Evolutionary conservation across 2,329 filamentous ascomycete species (phyloP).

Genomic region (Fusarium sp.): DNA sequence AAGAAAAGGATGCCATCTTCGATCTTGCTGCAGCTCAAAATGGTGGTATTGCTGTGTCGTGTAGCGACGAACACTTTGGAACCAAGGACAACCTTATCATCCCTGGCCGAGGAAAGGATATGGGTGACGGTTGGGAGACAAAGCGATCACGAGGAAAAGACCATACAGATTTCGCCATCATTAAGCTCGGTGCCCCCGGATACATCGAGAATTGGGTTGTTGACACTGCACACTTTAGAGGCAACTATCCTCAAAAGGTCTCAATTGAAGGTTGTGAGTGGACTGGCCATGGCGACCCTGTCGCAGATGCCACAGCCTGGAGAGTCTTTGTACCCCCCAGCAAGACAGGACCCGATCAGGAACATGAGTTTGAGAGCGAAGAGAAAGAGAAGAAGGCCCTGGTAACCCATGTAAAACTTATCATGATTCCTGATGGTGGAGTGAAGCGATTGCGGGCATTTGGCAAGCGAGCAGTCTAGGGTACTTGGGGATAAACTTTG

Average conservation of each 20-base stretch:
- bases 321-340: conserved; percentile 70
- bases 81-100: conserved; percentile 83
- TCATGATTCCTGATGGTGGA: conserved; percentile 92
- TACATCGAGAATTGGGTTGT: conserved; percentile 73
- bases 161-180: conserved; percentile 84
- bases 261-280: conserved; percentile 71
- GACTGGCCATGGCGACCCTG: conserved; percentile 63
- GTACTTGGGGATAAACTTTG: background rate
- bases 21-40: conserved; percentile 83
- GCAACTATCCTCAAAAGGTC: conserved; percentile 83
- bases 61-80: conserved; percentile 86
- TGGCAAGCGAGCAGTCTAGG: conserved; percentile 46
- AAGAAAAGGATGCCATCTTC: conserved; percentile 70
- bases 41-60: conserved; percentile 77
- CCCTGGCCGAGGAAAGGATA: conserved; percentile 81
- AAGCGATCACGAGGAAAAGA: conserved; percentile 75
- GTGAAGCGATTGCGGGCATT: conserved; percentile 80
- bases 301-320: conserved; percentile 69
- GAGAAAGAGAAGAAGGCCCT: conserved; percentile 65
- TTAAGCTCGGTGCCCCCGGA: conserved; percentile 74
- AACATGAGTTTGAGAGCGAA: conserved; percentile 71
- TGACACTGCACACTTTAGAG: conserved; percentile 84
- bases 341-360: conserved; percentile 76
- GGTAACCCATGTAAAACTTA: conserved; percentile 87
- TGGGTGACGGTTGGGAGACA: conserved; percentile 92